Evolutionary conservation across 2,329 filamentous ascomycete species (phyloP).

Genomic region (Ceratocystis huliohia): DNA sequence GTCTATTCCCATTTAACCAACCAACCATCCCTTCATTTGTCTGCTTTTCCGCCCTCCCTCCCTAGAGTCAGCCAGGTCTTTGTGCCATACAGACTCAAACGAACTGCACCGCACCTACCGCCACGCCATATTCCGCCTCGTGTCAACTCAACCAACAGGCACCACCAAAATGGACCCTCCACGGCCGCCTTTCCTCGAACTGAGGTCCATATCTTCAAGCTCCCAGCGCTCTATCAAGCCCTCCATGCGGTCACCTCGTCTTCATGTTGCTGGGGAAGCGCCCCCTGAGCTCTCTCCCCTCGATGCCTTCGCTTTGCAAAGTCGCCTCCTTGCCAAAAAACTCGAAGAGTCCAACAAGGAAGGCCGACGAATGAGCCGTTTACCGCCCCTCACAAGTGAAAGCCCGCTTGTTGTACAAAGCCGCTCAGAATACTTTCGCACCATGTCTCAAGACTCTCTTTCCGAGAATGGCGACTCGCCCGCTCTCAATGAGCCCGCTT

Average conservation of each 20-base stretch:
- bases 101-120: not conserved
- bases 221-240: conserved; percentile 35
- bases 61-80: not conserved
- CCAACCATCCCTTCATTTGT: conserved; percentile 5
- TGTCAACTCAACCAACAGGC: not conserved
- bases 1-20: conserved; percentile 2
- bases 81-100: not conserved
- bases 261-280: conserved; percentile 65
- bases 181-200: conserved; percentile 43
- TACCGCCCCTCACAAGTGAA: conserved; percentile 70
- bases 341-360: conserved; percentile 65
- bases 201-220: conserved; percentile 44
- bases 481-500: conserved; percentile 23
- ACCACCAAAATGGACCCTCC: conserved; percentile 38
- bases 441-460: conserved; percentile 51
- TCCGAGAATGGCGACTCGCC: conserved; percentile 25
- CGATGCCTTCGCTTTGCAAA: conserved; percentile 89
- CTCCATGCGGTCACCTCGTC: conserved; percentile 56
- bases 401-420: conserved; percentile 65
- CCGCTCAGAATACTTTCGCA: conserved; percentile 70
- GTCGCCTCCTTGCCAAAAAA: conserved; percentile 72
- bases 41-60: conserved; percentile 2
- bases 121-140: not conserved
- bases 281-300: conserved; percentile 87
- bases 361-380: conserved; percentile 68